Evolutionary conservation across 208 protist genomes (phyloP), one percentile per base, ranked within the genome.

Genomic region (Leishmania major): DNA sequence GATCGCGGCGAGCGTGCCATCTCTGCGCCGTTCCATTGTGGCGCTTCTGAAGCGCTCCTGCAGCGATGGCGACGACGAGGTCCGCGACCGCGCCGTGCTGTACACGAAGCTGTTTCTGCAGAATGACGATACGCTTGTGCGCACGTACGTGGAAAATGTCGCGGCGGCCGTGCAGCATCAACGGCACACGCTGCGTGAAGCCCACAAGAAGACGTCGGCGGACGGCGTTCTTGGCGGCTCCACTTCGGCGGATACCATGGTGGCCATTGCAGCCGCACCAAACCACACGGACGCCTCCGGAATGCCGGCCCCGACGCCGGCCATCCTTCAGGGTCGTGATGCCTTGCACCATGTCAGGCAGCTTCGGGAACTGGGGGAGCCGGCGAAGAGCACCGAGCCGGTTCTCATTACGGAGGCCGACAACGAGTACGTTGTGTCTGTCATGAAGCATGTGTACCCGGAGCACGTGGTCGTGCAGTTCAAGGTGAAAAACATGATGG

Each of bases 1-100:
- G 89, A 99, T 99, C 78, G 99, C 96, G 45, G 90, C 99, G 2
- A 84, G 85, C 25, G 83, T 98, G 31, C 93, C 94, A 37, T 73
- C 83, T n/a, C 93, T 99, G 55, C 93, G 96, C 45, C 82, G 85
- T 25, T 96, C 92, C 49, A 98, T 99, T 75, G 78, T 95, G 8
- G 84, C 88, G n/a, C 87, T 99, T 17, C 91, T 99, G 66, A 91
- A 94, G 73, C 98, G 97, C 84, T 90, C 81, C 35, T 90, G 98
- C 76, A 91, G 88, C 67, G 99, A 99, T 93, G 90, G 81, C 40
- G 99, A 99, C 88, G 99, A 99, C 91, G 99, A 99, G 90, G 99
- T 99, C 49, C 93, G 99, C 25, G 99, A 99, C 86, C 93, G 99
- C 57, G 98, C 98, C 10, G 87, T 98, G 45, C 90, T 99, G 37